A percentile compares a stretch with the other conserved stretches of the same genome.
phyloP scores from a whole-genome alignment of 352 stramenopile species.

The Globisporangium apiculatum region DNA sequence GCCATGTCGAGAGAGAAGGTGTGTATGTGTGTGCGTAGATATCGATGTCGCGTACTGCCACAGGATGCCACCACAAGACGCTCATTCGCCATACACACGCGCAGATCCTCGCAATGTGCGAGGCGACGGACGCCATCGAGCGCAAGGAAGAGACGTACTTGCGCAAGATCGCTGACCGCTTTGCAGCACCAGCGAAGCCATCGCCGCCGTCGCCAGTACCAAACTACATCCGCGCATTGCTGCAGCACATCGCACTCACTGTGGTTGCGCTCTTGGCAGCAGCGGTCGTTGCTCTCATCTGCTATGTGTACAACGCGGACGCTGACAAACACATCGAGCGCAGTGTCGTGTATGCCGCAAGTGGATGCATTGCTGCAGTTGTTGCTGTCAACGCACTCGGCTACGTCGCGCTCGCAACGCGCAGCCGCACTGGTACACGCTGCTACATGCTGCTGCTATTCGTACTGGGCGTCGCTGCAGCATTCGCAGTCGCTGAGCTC shows the following conservation, averaged over 20 bases:
- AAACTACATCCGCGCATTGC: constrained; percentile 9
- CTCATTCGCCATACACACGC: no score
- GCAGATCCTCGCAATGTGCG: constrained; percentile 40
- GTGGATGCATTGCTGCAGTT: constrained; percentile 2
- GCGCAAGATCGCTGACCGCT: constrained; percentile 25
- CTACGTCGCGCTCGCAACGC: constrained; percentile 12
- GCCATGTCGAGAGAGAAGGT: constrained; percentile 36
- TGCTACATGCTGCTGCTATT: constrained; percentile 13
- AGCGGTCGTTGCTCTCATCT: constrained; percentile 12
- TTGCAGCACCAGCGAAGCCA: constrained; percentile 12
- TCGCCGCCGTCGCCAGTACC: constrained; percentile 15
- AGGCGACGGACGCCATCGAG: constrained; percentile 38
- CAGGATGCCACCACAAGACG: no score
- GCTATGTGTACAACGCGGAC: constrained; percentile 1
- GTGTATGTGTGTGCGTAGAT: not conserved
- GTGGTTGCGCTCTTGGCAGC: constrained; percentile 16
- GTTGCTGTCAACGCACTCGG: constrained; percentile 18
- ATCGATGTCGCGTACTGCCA: no score
- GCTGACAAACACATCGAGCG: constrained; percentile 1
- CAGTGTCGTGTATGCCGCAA: constrained; percentile 5
- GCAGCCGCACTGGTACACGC: constrained; percentile 15
- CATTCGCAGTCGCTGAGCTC: constrained; percentile 21
- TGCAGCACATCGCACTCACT: constrained; percentile 20
- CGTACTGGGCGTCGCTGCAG: constrained; percentile 9
- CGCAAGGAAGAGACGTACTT: constrained; percentile 47